phyloP scores from a whole-genome alignment of 768 basidiomycete species.

The Tylopilus intermedius region DNA sequence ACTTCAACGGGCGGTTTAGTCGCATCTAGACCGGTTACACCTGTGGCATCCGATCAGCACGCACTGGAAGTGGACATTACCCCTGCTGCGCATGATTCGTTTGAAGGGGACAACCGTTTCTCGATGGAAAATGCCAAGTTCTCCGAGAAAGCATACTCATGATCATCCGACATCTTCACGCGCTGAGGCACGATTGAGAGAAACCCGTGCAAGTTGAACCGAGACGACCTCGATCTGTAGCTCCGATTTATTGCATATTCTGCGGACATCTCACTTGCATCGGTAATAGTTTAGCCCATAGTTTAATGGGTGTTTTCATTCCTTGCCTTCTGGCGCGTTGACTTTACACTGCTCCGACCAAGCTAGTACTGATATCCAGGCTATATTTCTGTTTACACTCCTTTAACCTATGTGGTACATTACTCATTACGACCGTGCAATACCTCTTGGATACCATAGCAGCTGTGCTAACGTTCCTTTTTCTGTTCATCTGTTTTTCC shows the following conservation, averaged over 20 bases:
- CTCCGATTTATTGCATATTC: slow-evolving; percentile 23
- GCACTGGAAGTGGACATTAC: slow-evolving; percentile 39
- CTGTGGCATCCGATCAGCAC: slow-evolving; percentile 43
- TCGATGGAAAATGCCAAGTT: slow-evolving; percentile 38
- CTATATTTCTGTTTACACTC: slow-evolving; percentile 7
- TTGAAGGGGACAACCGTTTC: slow-evolving; percentile 35
- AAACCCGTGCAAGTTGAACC: background rate
- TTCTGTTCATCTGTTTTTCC: slow-evolving; percentile 1
- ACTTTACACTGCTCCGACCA: slow-evolving; percentile 6
- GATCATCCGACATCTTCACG: slow-evolving; percentile 15
- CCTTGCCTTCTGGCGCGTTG: slow-evolving; percentile 6
- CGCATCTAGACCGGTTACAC: slow-evolving; percentile 72
- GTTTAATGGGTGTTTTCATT: slow-evolving; percentile 15
- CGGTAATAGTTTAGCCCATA: slow-evolving; percentile 19
- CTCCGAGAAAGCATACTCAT: slow-evolving; percentile 50
- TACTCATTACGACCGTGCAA: slow-evolving; percentile 11
- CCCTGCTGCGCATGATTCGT: slow-evolving; percentile 41
- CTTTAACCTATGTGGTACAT: slow-evolving; percentile 3
- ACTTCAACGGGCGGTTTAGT: slow-evolving; percentile 67
- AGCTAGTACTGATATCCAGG: slow-evolving; percentile 12
- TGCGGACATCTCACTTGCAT: slow-evolving; percentile 15
- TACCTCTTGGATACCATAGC: slow-evolving; percentile 24
- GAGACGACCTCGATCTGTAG: slow-evolving; percentile 18
- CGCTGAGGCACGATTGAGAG: background rate
- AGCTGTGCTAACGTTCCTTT: slow-evolving; percentile 6